These are phyloP conservation scores for Malassezia restricta DNA, from an alignment of 1,284 basidiomycete genomes.

Conservation along the genomic window DNA sequence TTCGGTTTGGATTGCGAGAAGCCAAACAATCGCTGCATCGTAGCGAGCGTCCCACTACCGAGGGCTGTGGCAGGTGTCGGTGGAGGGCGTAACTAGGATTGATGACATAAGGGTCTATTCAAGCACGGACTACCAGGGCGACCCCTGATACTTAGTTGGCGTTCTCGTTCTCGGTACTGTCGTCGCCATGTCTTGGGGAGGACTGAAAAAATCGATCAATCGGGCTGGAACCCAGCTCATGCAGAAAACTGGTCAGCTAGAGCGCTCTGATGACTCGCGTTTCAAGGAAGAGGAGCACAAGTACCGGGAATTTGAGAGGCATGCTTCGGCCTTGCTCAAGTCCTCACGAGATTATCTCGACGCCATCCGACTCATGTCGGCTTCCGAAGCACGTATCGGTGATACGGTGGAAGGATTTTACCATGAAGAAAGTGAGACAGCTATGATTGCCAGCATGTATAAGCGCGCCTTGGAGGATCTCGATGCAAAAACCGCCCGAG, in stretches of 20 bases:
- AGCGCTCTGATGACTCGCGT: slow-evolving; percentile 83
- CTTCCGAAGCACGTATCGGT: slow-evolving; percentile 81
- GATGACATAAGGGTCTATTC: not conserved
- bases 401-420: slow-evolving; percentile 92
- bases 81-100: not conserved
- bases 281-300: slow-evolving; percentile 84
- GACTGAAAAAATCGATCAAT: slow-evolving; percentile 88
- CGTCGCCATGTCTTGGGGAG: slow-evolving; percentile 41
- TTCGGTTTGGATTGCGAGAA: slow-evolving; percentile 53
- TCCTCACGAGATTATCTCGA: slow-evolving; percentile 91
- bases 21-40: slow-evolving; percentile 49
- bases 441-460: slow-evolving; percentile 94
- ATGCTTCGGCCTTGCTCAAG: slow-evolving; percentile 64
- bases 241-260: slow-evolving; percentile 76
- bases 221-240: slow-evolving; percentile 74
- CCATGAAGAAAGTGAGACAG: slow-evolving; percentile 55
- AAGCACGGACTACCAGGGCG: too few species aligned
- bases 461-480: slow-evolving; percentile 87
- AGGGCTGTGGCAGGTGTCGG: not conserved
- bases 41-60: not conserved
- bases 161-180: not conserved
- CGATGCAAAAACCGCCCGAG: slow-evolving; percentile 69
- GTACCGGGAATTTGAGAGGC: slow-evolving; percentile 63
- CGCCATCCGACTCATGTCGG: slow-evolving; percentile 69
- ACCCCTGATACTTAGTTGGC: too few species aligned